Evolutionary conservation across 1,284 basidiomycete species (phyloP), one percentile per base, ranked within the genome.

Genomic region (Naganishia sp.): DNA sequence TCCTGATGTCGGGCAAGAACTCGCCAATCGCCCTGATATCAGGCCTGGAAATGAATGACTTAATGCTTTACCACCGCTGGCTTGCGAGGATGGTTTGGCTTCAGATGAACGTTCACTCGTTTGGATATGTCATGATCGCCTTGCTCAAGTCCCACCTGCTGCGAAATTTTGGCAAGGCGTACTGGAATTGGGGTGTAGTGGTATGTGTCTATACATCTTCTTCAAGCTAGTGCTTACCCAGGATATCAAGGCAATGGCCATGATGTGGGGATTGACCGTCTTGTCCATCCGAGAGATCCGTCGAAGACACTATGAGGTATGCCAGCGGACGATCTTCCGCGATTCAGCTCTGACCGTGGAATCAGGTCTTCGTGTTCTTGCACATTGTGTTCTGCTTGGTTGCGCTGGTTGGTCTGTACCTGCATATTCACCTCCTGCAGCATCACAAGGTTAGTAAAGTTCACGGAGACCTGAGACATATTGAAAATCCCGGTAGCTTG

Each of bases 41-140:
- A 5, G 48, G 57, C 5, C 9, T 61, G 57, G 57, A 61, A 7
- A 61, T 61, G 57, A 61, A 61, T 33, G 16, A 42, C n/a, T 42
- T 61, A 13, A 61, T 61, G 57, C 48, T 50, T 6, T 61, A 50
- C 25, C 57, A 61, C 33, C 57, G 57, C 36, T 61, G 57, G 57
- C 7, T 49, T 16, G 57, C 57, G 5, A n/a, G 57, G 33, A 61
- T 61, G 57, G 57, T 61, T 3, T 61, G 57, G 57, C 39, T 61
- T 11, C 57, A 61, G 31, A 49, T 43, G 44, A 61, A 61, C 36
- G 25, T 61, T 18, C 57, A 61, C 25, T 46, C 33, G 18, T 61
- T 50, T 25, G 36, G 57, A 21, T 61, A 61, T 46, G n/a, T 46
- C 10, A 5, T 61, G 21, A 61, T 61, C 21, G 57, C 33, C 16